phyloP scores from a whole-genome alignment of 1,284 basidiomycete species.

The Cryptococcus sp. region DNA sequence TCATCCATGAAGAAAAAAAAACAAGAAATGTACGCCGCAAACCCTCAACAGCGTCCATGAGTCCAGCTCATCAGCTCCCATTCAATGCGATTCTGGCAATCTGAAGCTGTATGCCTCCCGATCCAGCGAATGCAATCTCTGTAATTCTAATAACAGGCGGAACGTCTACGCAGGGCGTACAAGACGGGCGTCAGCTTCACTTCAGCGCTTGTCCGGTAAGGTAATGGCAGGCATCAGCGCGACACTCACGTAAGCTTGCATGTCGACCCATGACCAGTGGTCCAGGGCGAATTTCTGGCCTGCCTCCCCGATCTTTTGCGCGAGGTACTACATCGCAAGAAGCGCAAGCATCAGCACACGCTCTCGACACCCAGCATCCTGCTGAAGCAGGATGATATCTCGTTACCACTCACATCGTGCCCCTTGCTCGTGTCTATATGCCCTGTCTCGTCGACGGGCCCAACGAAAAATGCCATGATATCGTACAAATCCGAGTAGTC shows the following conservation, averaged over 20 bases:
- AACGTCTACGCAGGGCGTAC: slow-evolving; percentile 38
- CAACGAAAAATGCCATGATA: slow-evolving; percentile 56
- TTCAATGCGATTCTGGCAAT: neutral
- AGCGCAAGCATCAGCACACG: no score
- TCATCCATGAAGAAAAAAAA: no score
- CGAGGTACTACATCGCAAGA: slow-evolving; percentile 43
- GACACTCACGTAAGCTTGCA: slow-evolving; percentile 55
- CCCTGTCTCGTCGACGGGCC: slow-evolving; percentile 47
- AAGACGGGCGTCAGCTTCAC: neutral
- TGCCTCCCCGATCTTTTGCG: slow-evolving; percentile 55
- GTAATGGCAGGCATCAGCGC: neutral
- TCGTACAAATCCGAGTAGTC: slow-evolving; percentile 58
- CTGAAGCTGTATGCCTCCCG: slow-evolving; percentile 34
- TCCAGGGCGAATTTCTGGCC: slow-evolving; percentile 55
- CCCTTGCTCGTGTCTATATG: slow-evolving; percentile 45
- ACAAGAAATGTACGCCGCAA: no score
- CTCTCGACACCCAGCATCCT: no score
- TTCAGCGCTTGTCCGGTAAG: neutral
- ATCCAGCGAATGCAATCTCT: slow-evolving; percentile 45
- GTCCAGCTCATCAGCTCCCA: no score
- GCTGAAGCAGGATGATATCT: no score
- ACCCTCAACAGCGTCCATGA: no score
- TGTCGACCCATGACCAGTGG: slow-evolving; percentile 57
- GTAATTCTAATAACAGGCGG: slow-evolving; percentile 49
- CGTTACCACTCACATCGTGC: slow-evolving; percentile 43